Evolutionary conservation across 1,139 yeast genomes (phyloP), one percentile per base, ranked within the genome.

Genomic region (Yarrowia galli): DNA sequence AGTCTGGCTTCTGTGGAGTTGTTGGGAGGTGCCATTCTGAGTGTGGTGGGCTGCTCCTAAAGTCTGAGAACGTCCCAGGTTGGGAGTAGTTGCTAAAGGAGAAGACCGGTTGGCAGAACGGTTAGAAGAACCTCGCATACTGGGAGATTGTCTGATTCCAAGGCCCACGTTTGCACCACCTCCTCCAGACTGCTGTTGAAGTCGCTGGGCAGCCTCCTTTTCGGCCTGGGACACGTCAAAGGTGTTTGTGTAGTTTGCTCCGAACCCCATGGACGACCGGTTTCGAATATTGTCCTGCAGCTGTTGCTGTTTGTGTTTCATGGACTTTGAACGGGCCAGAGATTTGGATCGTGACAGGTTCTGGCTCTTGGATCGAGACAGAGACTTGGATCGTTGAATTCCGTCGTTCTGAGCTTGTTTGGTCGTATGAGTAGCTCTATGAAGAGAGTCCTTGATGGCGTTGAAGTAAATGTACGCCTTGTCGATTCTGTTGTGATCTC

Each of bases 401-500:
- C 38, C 32, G 46, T 46, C 36, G 46, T 8, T 61, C 16, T 35
- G 46, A 20, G 54, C 15, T 23, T 40, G 63, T 5, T 22, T 38
- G 48, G 38, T 28, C 10, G 40, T 13, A 25, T 10, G 36, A 9
- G 42, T 32, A 10, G 66, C 66, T 40, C 53, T 12, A 20, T 58
- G 64, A 13, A 45, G 48, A 36, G 51, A 58, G 58, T 42, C 42
- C 49, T 23, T 56, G 60, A 69, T 64, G 43, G 69, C 60, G 32
- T 66, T 67, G 54, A 68, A 69, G 48, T 68, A 70, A 15, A 49
- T 54, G 18, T 68, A 68, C n/a, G 74, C 74, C 68, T 72, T 71
- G 32, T 73, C 75, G n/a, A 73, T 70, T 10, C 72, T 71, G 38
- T 68, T 63, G 61, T 73, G 75, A n/a, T 69, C 71, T 3, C 68